Conservation (phyloP, 805 yeast genomes). For the Yamadazyma scolyti region DNA sequence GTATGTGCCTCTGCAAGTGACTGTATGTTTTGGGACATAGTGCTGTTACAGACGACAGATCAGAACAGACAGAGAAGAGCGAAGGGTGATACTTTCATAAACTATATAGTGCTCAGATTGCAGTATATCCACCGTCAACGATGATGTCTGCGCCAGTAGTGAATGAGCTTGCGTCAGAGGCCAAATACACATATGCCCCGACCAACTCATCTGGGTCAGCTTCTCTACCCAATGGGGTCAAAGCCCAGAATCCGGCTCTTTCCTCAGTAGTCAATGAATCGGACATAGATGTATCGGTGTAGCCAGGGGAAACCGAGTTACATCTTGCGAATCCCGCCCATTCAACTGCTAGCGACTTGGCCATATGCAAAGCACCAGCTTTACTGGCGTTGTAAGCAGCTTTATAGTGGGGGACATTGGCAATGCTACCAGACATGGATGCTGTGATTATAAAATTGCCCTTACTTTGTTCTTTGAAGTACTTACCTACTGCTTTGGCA, state of each 20-base stretch:
- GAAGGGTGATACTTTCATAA: too few species aligned
- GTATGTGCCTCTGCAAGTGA: too few species aligned
- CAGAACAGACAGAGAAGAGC: too few species aligned
- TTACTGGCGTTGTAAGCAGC: conserved; percentile 42
- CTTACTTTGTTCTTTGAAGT: conserved; percentile 22
- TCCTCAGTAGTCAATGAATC: conserved; percentile 29
- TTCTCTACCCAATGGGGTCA: conserved; percentile 45
- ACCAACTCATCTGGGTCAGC: conserved; percentile 39
- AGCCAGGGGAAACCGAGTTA: conserved; percentile 37
- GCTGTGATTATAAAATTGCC: conserved; percentile 36
- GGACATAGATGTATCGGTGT: conserved; percentile 13
- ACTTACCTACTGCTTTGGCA: conserved; percentile 26
- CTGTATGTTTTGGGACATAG: too few species aligned
- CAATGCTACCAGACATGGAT: conserved; percentile 39
- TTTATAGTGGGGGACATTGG: conserved; percentile 35
- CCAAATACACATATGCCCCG: conserved; percentile 44
- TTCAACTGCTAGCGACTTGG: conserved; percentile 37
- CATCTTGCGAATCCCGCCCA: conserved; percentile 41
- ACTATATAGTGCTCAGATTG: conserved; percentile 7
- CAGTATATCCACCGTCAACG: conserved; percentile 45
- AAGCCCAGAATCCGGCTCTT: conserved; percentile 36
- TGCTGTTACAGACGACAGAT: too few species aligned
- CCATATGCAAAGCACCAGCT: conserved; percentile 36
- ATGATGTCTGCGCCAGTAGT: conserved; percentile 44
- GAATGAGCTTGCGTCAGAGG: conserved; percentile 40